Percentiles rank a stretch among this genome's conserved stretches.
Evolutionary conservation across 768 basidiomycete genomes (phyloP).

Genomic region (Kwoniella shandongensis): DNA sequence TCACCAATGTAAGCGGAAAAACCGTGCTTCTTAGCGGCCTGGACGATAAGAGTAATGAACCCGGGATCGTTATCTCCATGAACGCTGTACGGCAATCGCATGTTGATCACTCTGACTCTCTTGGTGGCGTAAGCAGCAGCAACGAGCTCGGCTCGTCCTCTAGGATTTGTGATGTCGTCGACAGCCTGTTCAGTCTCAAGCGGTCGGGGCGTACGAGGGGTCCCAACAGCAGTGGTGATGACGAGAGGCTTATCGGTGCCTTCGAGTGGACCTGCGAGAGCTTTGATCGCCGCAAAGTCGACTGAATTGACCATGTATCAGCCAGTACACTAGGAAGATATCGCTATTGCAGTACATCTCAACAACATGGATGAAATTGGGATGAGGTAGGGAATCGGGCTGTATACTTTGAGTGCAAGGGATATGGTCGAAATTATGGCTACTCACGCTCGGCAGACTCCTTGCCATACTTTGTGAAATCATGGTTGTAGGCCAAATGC

Average conservation of each 20-base stretch:
- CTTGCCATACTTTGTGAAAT: slow-evolving; percentile 20
- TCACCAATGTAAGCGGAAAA: slow-evolving; percentile 15
- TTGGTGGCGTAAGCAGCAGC: slow-evolving; percentile 9
- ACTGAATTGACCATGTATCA: slow-evolving; percentile 9
- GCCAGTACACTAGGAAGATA: background rate
- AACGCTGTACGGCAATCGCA: slow-evolving; percentile 28
- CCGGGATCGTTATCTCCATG: slow-evolving; percentile 11
- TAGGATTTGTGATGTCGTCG: background rate
- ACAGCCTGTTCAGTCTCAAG: slow-evolving; percentile 2
- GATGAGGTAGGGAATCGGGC: too few species aligned
- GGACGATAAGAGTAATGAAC: slow-evolving; percentile 25
- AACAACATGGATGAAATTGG: too few species aligned
- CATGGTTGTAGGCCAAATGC: slow-evolving; percentile 40
- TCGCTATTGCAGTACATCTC: too few species aligned
- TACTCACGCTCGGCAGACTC: slow-evolving; percentile 15
- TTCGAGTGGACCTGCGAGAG: slow-evolving; percentile 23
- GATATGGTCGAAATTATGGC: too few species aligned
- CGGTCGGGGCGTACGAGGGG: background rate
- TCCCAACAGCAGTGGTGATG: slow-evolving; percentile 16
- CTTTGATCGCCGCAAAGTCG: slow-evolving; percentile 34
- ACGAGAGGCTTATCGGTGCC: slow-evolving; percentile 37
- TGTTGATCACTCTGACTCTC: slow-evolving; percentile 18
- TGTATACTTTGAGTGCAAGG: too few species aligned
- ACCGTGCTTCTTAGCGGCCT: slow-evolving; percentile 15
- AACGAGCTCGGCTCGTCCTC: slow-evolving; percentile 16